Evolutionary conservation across 2,329 filamentous ascomycete genomes (phyloP).

Genomic region (Botrytis pseudocinerea): DNA sequence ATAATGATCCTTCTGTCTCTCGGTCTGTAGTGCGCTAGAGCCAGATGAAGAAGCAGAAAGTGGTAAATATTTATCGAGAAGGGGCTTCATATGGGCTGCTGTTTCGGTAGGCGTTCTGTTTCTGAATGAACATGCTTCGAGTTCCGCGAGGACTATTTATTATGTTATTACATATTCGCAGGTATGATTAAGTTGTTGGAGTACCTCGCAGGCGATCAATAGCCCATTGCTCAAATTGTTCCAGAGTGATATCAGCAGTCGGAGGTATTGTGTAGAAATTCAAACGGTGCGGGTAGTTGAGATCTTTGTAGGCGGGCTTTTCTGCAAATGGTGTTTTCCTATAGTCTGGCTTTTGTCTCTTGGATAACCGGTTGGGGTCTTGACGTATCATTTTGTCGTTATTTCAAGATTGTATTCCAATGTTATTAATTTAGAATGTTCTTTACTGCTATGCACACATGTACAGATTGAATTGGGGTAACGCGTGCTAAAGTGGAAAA

Average conservation of each 20-base stretch:
- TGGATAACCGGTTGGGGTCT: conserved; percentile 49
- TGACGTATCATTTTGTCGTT: conserved; percentile 39
- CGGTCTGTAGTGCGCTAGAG: conserved; percentile 59
- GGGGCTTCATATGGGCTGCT: conserved; percentile 75
- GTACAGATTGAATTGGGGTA: conserved; percentile 5
- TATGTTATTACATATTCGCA: conserved; percentile 35
- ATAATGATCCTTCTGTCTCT: conserved; percentile 95
- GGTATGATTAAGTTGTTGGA: conserved; percentile 38
- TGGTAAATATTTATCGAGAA: conserved; percentile 84
- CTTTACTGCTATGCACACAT: not conserved
- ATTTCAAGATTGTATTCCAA: not conserved
- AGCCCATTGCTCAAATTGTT: conserved; percentile 98
- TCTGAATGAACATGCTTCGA: conserved; percentile 94
- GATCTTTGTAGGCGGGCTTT: conserved; percentile 62
- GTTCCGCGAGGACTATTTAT: conserved; percentile 70
- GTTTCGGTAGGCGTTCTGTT: conserved; percentile 86
- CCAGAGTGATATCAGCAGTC: conserved; percentile 90
- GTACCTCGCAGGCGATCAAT: conserved; percentile 84
- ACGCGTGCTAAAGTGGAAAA: conserved; percentile 22
- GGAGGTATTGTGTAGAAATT: conserved; percentile 91
- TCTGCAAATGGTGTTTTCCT: conserved; percentile 82
- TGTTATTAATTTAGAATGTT: conserved; percentile 1
- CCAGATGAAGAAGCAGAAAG: conserved; percentile 73
- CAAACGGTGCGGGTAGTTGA: conserved; percentile 79
- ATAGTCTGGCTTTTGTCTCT: conserved; percentile 74